Percentiles rank a stretch among this genome's conserved stretches.
Evolutionary conservation across 352 stramenopile species (phyloP).

Genomic region (Phytophthora sp.): DNA sequence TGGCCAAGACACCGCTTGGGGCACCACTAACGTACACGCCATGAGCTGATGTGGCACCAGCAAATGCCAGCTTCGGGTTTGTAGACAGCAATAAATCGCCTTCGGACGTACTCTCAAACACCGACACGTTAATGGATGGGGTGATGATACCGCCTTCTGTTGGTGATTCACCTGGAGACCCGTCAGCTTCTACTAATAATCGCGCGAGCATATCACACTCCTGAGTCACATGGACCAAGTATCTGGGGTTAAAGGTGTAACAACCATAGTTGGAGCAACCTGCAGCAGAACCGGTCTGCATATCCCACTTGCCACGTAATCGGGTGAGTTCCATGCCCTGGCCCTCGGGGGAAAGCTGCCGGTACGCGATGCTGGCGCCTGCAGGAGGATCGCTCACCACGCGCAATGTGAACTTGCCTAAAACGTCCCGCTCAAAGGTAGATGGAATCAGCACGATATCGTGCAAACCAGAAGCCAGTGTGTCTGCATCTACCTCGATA

Average conservation of each 20-base stretch:
- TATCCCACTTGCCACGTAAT: constrained; percentile 57
- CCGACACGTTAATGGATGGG: constrained; percentile 75
- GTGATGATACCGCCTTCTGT: constrained; percentile 1
- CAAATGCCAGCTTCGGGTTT: constrained; percentile 60
- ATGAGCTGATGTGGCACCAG: constrained; percentile 53
- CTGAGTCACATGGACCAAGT: constrained; percentile 61
- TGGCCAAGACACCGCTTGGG: constrained; percentile 59
- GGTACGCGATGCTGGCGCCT: constrained; percentile 31
- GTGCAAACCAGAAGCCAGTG: constrained; percentile 24
- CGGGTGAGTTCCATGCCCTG: constrained; percentile 52
- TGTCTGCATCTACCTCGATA: constrained; percentile 48
- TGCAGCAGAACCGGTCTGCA: constrained; percentile 57
- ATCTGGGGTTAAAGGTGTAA: constrained; percentile 86
- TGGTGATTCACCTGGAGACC: constrained; percentile 8
- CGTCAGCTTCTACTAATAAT: constrained; percentile 40
- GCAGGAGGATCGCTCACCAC: constrained; percentile 64
- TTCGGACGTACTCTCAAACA: constrained; percentile 68
- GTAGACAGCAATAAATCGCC: constrained; percentile 67
- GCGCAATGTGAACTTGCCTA: constrained; percentile 57
- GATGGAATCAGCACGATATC: constrained; percentile 80
- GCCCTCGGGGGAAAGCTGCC: constrained; percentile 57
- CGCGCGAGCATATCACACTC: constrained; percentile 65
- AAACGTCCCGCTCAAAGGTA: constrained; percentile 59
- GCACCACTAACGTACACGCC: constrained; percentile 65
- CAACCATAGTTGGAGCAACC: constrained; percentile 82